phyloP scores from a whole-genome alignment of 306 rosid species.

The Carpinus viminea region DNA sequence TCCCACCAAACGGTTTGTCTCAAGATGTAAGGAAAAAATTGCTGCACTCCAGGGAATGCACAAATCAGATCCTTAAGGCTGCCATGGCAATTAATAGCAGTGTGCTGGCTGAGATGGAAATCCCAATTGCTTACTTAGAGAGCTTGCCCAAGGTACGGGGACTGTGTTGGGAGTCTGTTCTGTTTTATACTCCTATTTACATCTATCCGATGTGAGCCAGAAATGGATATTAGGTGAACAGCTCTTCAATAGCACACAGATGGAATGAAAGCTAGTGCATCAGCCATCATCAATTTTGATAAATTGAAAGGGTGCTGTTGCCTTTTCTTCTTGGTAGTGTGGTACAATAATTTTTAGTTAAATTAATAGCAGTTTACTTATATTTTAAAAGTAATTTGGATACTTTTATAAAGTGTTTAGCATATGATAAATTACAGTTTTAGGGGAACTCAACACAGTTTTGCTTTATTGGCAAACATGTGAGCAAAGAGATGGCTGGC shows the following conservation, averaged over 20 bases:
- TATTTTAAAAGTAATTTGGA: neutral
- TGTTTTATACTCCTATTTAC: neutral
- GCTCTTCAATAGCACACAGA: neutral
- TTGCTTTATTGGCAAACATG: neutral
- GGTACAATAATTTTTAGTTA: neutral
- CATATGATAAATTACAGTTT: neutral
- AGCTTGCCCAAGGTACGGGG: constrained; percentile 48
- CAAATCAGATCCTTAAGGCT: constrained; percentile 54
- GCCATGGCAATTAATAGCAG: constrained; percentile 49
- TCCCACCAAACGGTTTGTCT: constrained; percentile 41
- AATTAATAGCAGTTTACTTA: neutral
- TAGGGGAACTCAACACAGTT: neutral
- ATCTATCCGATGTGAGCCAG: neutral
- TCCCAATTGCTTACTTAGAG: constrained; percentile 38
- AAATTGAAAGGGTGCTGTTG: neutral
- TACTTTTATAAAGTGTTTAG: neutral
- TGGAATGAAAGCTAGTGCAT: neutral
- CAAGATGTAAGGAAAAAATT: constrained; percentile 37
- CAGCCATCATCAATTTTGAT: constrained; percentile 1
- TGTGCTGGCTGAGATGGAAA: constrained; percentile 45
- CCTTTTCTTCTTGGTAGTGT: neutral
- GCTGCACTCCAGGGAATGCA: constrained; percentile 46
- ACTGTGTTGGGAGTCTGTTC: neutral
- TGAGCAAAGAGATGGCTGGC: neutral
- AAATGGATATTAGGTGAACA: neutral